Evolutionary conservation across 2,329 filamentous ascomycete genomes (phyloP), one percentile per base, ranked within the genome.

Genomic region (Xylariaceae sp.): DNA sequence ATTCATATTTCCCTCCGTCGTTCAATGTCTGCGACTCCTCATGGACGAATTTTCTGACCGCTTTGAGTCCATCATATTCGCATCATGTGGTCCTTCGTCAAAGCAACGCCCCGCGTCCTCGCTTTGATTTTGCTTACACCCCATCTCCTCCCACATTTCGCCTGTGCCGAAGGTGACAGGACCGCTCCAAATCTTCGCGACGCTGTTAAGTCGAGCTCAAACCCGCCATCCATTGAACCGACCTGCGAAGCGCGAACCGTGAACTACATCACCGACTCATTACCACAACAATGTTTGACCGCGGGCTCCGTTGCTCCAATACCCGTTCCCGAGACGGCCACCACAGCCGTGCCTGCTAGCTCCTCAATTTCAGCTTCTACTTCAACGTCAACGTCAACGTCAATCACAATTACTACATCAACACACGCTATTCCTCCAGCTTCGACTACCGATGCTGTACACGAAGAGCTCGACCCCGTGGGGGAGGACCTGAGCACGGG

Each of bases 211-310:
- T 26, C 59, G n/a, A 46, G 56, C 37, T 51, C 61, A 34, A 49
- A 47, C 51, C 46, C 45, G 2, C 31, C 51, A 3, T 51, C 61
- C 3, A 53, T 64, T 4, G 70, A 71, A 34, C 67, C 71, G 6
- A 68, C 70, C 39, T 84, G 81, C 71, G 78, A 80, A 62, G 77
- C 73, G 51, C 80, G 81, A 62, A 89, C 86, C 1, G 84, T 89
- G 67, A 91, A 92, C 71, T 90, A 91, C 71, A 89, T 92, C 59
- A 91, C 87, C 8, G 86, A 91, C 63, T 84, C 81, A 1, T 73
- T 91, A 40, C 87, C 87, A 8, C 87, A 89, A 68, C 86, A 88
- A 73, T 92, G 88, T 67, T 75, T 89, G 27, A 82, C 80, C 47
- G 84, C 81, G n/a, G 77, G 78, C 41, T 85, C 75, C 53, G 56